phyloP scores from a whole-genome alignment of 2,329 filamentous ascomycete genomes.

The Clathrospora elynae region DNA sequence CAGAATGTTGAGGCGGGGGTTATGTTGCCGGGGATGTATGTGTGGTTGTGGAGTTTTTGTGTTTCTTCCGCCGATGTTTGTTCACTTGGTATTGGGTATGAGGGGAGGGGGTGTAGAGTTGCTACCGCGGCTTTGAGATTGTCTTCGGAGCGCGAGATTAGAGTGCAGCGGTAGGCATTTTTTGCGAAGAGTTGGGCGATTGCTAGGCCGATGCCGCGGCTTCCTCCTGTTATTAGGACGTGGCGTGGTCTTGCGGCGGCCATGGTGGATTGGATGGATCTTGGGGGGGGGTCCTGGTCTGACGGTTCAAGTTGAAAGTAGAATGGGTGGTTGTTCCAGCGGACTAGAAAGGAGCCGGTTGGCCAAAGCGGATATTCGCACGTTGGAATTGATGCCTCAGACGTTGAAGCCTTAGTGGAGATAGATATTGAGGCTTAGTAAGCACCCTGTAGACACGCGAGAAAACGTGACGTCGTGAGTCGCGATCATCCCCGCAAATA shows the following conservation, averaged over 20 bases:
- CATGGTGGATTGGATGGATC: not conserved
- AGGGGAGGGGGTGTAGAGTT: slow-evolving; percentile 21
- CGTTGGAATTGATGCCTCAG: too few relatives aligned
- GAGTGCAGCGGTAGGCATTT: slow-evolving; percentile 36
- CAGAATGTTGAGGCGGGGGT: slow-evolving; percentile 30
- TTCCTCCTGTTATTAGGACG: slow-evolving; percentile 47
- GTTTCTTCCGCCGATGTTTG: not conserved
- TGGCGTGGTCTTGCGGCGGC: slow-evolving; percentile 23
- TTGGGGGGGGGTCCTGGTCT: too few relatives aligned
- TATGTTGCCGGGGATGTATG: slow-evolving; percentile 38
- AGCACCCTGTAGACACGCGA: slow-evolving; percentile 24
- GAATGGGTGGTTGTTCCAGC: too few relatives aligned
- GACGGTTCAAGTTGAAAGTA: too few relatives aligned
- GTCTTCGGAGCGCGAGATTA: slow-evolving; percentile 38
- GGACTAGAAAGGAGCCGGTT: too few relatives aligned
- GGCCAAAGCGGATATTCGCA: too few relatives aligned
- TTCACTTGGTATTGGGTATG: slow-evolving; percentile 5
- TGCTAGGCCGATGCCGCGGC: slow-evolving; percentile 47
- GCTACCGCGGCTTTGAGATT: slow-evolving; percentile 31
- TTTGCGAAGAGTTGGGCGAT: slow-evolving; percentile 44
- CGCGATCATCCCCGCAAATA: too few relatives aligned
- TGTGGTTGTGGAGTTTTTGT: slow-evolving; percentile 16
- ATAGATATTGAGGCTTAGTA: too few relatives aligned
- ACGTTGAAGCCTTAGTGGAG: too few relatives aligned
- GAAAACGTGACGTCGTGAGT: slow-evolving; percentile 35